Evolutionary conservation across 371 early-diverging fungal genomes (phyloP), one percentile per base, ranked within the genome.

Genomic region (Coemansia sp.): DNA sequence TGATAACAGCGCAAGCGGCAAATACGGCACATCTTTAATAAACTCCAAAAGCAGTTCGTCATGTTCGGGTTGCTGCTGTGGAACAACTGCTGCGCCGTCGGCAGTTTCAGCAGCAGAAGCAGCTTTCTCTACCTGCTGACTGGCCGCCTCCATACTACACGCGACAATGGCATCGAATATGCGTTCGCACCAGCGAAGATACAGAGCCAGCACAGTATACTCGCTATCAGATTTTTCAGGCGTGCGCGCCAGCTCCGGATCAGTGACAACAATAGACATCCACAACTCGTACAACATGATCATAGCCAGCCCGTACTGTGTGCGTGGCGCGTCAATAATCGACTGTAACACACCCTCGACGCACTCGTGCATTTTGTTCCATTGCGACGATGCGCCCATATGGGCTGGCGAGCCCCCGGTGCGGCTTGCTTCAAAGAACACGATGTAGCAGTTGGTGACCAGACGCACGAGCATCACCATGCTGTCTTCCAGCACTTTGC

Each of bases 381-480:
- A 63, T 44, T 20, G 58, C 11, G 56, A 14, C 3, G 28, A 33
- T 2, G n/a, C n/a, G 4, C 25, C 52, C 51, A 21, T 55, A n/a
- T 57, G 57, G 7, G 18, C 21, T 2, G 33, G 14, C 55, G 53
- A 52, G 23, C 16, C 51, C 14, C 25, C 47, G 9, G 21, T 25
- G 4, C 16, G 16, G 1, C 5, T 40, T 18, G 55, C 8, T 21
- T 61, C 68, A 20, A 14, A 39, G 1, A 25, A 44, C 28, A 68
- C 25, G 6, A 77, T 18, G 33, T 72, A 77, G 63, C 68, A 68
- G 66, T 68, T 65, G 18, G 69, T 30, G 16, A 77, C 55, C 55
- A 72, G 61, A 2, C 78, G 72, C 48, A 77, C 78, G 4, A 77
- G 72, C 65, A 72, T 55, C 53, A 77, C 50, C 56, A 72, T 66